Percentiles rank a stretch among this genome's conserved stretches.
phyloP scores from a whole-genome alignment of 305 asterid species.

The Coffea humblotiana region DNA sequence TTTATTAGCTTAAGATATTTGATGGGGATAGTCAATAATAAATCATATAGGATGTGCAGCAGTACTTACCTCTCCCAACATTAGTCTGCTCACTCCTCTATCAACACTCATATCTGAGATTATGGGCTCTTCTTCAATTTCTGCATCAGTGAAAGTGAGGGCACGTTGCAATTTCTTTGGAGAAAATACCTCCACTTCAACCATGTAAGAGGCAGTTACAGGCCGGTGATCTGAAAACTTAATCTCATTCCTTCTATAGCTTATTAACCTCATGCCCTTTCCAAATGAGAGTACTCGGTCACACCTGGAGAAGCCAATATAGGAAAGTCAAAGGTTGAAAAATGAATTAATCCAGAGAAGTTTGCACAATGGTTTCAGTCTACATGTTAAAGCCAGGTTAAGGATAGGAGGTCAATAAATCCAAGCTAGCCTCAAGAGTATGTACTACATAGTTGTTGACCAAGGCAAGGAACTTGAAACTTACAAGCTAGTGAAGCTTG shows the following conservation, averaged over 20 bases:
- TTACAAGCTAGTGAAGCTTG: neutral
- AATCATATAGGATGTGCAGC: neutral
- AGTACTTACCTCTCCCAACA: conserved; percentile 49
- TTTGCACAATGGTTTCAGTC: neutral
- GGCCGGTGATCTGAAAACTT: conserved; percentile 92
- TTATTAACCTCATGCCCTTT: conserved; percentile 63
- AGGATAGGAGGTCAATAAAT: neutral
- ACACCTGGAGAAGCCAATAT: conserved; percentile 51
- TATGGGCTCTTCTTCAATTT: conserved; percentile 60
- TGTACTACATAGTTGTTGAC: neutral
- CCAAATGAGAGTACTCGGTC: conserved; percentile 85
- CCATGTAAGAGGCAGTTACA: conserved; percentile 69
- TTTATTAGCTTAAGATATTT: too few species aligned
- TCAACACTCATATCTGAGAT: conserved; percentile 34
- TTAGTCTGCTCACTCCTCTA: conserved; percentile 30
- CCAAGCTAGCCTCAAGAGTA: neutral
- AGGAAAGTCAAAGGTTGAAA: neutral
- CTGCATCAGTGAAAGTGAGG: conserved; percentile 85
- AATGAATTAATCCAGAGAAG: neutral
- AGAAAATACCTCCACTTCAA: conserved; percentile 85
- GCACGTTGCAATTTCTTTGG: conserved; percentile 77
- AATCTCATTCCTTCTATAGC: conserved; percentile 67
- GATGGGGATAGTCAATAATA: too few species aligned
- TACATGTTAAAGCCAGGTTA: neutral
- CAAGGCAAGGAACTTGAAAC: neutral